phyloP scores from a whole-genome alignment of 169 alveolate species.

The Plasmodium coatneyi region DNA sequence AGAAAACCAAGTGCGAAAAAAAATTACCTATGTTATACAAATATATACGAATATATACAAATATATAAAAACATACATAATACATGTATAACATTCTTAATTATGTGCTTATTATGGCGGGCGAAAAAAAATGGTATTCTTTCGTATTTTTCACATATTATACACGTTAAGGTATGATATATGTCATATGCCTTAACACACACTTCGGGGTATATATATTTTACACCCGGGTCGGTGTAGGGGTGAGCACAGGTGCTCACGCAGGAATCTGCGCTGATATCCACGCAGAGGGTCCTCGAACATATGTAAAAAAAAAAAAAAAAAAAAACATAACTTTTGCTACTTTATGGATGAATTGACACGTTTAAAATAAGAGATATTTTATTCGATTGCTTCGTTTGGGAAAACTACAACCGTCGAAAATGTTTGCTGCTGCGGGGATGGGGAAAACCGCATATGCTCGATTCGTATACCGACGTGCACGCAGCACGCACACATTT shows the following conservation, averaged over 20 bases:
- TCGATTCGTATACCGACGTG: neutral
- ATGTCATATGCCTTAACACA: neutral
- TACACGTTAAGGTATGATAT: neutral
- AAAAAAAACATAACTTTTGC: neutral
- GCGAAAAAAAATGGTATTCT: neutral
- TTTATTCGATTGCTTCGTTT: neutral
- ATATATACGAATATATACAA: constrained; percentile 19
- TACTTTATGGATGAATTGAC: neutral
- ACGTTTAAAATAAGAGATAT: neutral
- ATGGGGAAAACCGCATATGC: neutral
- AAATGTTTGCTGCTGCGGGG: neutral
- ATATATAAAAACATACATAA: constrained; percentile 9
- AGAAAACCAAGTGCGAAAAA: neutral
- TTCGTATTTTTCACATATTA: neutral
- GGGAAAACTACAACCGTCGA: neutral
- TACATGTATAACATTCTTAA: constrained; percentile 24
- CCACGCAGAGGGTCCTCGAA: neutral
- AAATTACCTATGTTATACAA: constrained; percentile 4
- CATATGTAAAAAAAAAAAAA: neutral
- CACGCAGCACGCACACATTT: neutral
- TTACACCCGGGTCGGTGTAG: neutral
- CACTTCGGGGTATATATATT: neutral
- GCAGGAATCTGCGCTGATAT: neutral
- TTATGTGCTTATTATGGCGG: neutral
- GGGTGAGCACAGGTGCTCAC: neutral